phyloP scores from a whole-genome alignment of 164 flowering plant species.

The Vitis labrusca region DNA sequence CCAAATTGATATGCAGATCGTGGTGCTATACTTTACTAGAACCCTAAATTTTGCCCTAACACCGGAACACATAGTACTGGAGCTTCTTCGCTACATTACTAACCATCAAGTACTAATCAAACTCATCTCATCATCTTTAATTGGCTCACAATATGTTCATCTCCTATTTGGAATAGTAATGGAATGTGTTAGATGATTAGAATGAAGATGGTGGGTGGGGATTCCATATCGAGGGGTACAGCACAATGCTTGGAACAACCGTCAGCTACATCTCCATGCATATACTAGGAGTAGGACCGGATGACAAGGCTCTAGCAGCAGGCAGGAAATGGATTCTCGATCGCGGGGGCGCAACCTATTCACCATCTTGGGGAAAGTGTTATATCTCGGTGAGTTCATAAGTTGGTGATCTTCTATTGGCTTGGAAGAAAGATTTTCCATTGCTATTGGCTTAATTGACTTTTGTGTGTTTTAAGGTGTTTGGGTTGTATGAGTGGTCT shows the following conservation, averaged over 20 bases:
- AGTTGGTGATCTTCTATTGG: too few relatives aligned
- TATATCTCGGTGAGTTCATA: constrained; percentile 24
- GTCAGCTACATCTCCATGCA: constrained; percentile 31
- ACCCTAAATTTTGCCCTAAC: too few relatives aligned
- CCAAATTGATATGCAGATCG: constrained; percentile 18
- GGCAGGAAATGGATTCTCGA: constrained; percentile 32
- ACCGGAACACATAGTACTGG: too few relatives aligned
- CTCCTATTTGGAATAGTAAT: background rate
- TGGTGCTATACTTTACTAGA: too few relatives aligned
- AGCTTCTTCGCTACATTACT: too few relatives aligned
- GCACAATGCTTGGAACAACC: constrained; percentile 30
- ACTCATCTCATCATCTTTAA: background rate
- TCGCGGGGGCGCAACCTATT: constrained; percentile 23
- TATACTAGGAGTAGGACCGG: constrained; percentile 26
- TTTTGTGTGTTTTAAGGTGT: too few relatives aligned
- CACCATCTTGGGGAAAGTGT: constrained; percentile 33
- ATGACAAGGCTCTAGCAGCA: constrained; percentile 20
- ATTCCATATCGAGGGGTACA: constrained; percentile 28
- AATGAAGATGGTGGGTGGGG: constrained; percentile 17
- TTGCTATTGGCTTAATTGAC: too few relatives aligned
- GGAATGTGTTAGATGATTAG: constrained; percentile 3
- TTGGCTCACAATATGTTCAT: background rate
- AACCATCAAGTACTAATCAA: too few relatives aligned
- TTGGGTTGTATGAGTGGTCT: too few relatives aligned
- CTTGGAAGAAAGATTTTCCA: too few relatives aligned